These are phyloP conservation scores for Tulasnella sp. DNA, from an alignment of 768 basidiomycete species.

Conservation along the genomic window DNA sequence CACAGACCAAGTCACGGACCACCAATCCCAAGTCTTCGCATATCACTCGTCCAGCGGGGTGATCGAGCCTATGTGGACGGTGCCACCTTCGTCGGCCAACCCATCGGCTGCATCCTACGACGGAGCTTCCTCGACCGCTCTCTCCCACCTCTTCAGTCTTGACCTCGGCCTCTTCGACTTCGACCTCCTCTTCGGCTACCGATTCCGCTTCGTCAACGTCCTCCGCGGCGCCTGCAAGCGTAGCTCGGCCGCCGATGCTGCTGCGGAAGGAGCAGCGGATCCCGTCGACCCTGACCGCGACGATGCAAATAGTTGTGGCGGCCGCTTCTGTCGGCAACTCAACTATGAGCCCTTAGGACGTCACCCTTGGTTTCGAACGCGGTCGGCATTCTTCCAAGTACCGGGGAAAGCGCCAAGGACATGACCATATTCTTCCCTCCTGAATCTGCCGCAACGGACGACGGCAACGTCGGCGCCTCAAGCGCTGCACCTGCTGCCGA, in stretches of 20 bases:
- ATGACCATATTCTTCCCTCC: slow-evolving; percentile 13
- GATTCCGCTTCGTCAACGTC: slow-evolving; percentile 27
- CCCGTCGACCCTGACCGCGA: slow-evolving; percentile 8
- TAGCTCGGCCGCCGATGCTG: not conserved
- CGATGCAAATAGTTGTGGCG: not conserved
- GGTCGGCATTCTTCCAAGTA: slow-evolving; percentile 29
- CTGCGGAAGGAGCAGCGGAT: not conserved
- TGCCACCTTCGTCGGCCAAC: slow-evolving; percentile 33
- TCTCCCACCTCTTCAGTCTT: slow-evolving; percentile 23
- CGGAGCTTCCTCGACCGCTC: slow-evolving; percentile 25
- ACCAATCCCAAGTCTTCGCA: slow-evolving; percentile 52
- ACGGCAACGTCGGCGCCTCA: slow-evolving; percentile 3
- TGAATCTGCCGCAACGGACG: slow-evolving; percentile 5
- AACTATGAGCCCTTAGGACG: slow-evolving; percentile 38
- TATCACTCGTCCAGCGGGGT: slow-evolving; percentile 48
- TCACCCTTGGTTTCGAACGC: slow-evolving; percentile 50
- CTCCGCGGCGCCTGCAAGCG: slow-evolving; percentile 28
- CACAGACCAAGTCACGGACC: slow-evolving; percentile 29
- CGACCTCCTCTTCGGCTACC: slow-evolving; percentile 29
- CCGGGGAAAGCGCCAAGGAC: not conserved
- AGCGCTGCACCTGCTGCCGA: not conserved
- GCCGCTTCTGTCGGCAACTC: slow-evolving; percentile 3
- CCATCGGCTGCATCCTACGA: slow-evolving; percentile 23
- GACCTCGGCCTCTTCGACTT: slow-evolving; percentile 26
- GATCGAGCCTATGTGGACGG: slow-evolving; percentile 53